Percentiles rank a stretch among this genome's conserved stretches.
These are phyloP conservation scores for Hypseocharis bilobata DNA, from an alignment of 441 rosid species.

Conservation along the genomic window DNA sequence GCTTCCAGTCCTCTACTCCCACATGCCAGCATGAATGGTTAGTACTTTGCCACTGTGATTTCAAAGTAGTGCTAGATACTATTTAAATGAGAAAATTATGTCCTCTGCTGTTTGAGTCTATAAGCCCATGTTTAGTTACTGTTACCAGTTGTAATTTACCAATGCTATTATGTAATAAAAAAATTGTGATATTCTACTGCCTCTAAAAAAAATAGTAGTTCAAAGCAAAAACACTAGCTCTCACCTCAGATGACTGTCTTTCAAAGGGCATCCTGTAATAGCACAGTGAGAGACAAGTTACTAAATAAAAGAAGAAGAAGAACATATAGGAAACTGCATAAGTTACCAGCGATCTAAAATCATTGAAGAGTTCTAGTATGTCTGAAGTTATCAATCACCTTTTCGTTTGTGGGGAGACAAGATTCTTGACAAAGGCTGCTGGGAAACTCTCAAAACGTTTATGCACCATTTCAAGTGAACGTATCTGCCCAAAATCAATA, in stretches of 20 bases:
- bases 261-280: conserved; percentile 54
- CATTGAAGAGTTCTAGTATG: background rate
- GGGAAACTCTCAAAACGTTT: conserved; percentile 99
- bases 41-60: background rate
- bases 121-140: background rate
- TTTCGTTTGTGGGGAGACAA: conserved; percentile 55
- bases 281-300: conserved; percentile 13
- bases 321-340: conserved; percentile 8
- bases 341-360: background rate
- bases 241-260: conserved; percentile 65
- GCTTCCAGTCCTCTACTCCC: background rate
- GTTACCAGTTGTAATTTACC: background rate
- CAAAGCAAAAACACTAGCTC: conserved; percentile 1
- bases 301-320: conserved; percentile 12
- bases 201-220: background rate
- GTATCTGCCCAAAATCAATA: conserved; percentile 48
- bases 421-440: conserved; percentile 76
- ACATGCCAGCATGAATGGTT: background rate
- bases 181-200: background rate
- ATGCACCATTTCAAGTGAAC: conserved; percentile 89
- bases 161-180: background rate
- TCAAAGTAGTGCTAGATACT: background rate
- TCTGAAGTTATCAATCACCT: conserved; percentile 37
- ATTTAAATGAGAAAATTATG: background rate
- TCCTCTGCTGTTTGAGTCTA: background rate